A percentile compares a stretch with the other conserved stretches of the same genome.
Evolutionary conservation across 768 basidiomycete species (phyloP).

Genomic region (Suillus spraguei): DNA sequence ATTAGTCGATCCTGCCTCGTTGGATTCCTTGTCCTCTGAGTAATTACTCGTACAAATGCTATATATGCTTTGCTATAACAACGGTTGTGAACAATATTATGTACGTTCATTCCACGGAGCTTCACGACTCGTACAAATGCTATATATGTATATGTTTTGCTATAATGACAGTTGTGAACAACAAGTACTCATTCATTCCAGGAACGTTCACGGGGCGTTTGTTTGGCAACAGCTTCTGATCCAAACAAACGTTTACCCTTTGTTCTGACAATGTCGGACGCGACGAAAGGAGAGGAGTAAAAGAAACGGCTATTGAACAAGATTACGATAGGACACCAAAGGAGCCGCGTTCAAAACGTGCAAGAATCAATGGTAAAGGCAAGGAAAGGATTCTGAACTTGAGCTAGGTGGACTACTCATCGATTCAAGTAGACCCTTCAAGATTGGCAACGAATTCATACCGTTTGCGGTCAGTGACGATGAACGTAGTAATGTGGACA

Average conservation of each 20-base stretch:
- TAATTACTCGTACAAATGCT: too few relatives aligned
- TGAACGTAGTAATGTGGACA: conserved; percentile 22
- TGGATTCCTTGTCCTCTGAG: background rate
- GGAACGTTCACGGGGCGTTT: too few relatives aligned
- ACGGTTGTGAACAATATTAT: too few relatives aligned
- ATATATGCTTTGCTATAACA: too few relatives aligned
- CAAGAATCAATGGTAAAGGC: conserved; percentile 12
- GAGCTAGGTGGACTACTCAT: conserved; percentile 17
- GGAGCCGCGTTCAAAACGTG: conserved; percentile 21
- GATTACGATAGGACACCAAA: conserved; percentile 16
- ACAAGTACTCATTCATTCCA: too few relatives aligned
- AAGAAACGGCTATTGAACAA: background rate
- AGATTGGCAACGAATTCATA: conserved; percentile 35
- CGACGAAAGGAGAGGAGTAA: conserved; percentile 32
- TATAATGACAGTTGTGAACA: background rate
- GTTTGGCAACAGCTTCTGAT: conserved; percentile 30
- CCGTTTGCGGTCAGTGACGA: conserved; percentile 26
- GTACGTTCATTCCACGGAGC: too few relatives aligned
- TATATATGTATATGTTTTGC: background rate
- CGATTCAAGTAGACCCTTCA: conserved; percentile 20
- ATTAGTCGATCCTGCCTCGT: background rate
- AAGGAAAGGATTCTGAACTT: conserved; percentile 21
- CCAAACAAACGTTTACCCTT: conserved; percentile 30
- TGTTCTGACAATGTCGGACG: conserved; percentile 2
- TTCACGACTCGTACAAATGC: background rate